Conservation (phyloP, 441 rosid genomes). For the Gossypium davidsonii region DNA sequence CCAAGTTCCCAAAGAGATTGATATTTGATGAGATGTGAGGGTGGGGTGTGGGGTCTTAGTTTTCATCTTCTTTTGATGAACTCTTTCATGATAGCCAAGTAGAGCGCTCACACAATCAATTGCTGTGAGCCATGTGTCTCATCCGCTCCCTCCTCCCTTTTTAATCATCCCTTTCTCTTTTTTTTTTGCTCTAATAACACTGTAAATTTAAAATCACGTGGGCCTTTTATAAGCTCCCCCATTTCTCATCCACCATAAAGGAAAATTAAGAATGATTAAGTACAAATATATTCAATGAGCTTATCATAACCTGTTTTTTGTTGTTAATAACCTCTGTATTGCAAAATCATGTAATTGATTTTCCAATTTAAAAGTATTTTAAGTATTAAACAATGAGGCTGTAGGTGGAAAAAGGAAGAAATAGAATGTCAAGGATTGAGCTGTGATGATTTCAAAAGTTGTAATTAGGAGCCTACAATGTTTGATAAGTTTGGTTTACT, state of each 20-base stretch:
- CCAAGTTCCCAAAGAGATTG: slow-evolving; percentile 94
- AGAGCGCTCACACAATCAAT: slow-evolving; percentile 60
- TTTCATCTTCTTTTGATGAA: slow-evolving; percentile 35
- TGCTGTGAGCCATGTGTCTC: slow-evolving; percentile 34
- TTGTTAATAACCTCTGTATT: neutral
- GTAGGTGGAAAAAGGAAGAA: neutral
- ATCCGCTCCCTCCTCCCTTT: slow-evolving; percentile 20
- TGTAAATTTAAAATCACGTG: slow-evolving; percentile 22
- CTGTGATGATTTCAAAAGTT: slow-evolving; percentile 1
- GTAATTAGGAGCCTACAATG: slow-evolving; percentile 1
- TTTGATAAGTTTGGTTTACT: slow-evolving; percentile 5
- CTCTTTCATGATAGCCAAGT: slow-evolving; percentile 37
- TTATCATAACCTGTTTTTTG: slow-evolving; percentile 24
- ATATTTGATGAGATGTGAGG: slow-evolving; percentile 34
- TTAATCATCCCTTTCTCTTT: neutral
- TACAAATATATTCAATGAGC: slow-evolving; percentile 36
- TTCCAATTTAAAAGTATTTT: neutral
- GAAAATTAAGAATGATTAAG: slow-evolving; percentile 26
- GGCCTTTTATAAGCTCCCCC: slow-evolving; percentile 32
- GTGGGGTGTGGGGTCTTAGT: slow-evolving; percentile 12
- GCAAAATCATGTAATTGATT: slow-evolving; percentile 5
- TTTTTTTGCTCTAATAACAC: neutral
- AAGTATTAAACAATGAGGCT: slow-evolving; percentile 8
- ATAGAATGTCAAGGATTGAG: neutral
- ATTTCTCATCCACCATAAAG: slow-evolving; percentile 22